A percentile compares a stretch with the other conserved stretches of the same genome.
phyloP scores from a whole-genome alignment of 1,284 basidiomycete species.

The Papiliotrema flavescens region DNA sequence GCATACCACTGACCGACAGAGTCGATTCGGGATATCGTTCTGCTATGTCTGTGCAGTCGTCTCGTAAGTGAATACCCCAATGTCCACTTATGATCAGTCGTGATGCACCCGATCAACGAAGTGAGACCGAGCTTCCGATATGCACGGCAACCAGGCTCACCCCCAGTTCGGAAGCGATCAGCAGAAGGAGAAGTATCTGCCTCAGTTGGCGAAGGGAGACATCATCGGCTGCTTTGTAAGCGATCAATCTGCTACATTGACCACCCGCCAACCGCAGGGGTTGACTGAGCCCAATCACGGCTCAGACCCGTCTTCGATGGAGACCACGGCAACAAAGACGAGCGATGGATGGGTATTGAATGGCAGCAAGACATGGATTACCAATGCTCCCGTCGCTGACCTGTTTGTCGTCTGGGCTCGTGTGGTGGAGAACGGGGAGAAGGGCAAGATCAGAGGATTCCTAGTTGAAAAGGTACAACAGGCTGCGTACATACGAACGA shows the following conservation, averaged over 20 bases:
- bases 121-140: constrained; percentile 4
- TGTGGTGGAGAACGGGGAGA: constrained; percentile 45
- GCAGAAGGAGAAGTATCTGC: constrained; percentile 89
- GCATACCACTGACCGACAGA: constrained; percentile 7
- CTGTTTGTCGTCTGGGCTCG: constrained; percentile 86
- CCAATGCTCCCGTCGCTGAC: constrained; percentile 81
- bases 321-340: constrained; percentile 81
- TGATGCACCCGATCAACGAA: constrained; percentile 96
- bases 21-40: constrained; percentile 95
- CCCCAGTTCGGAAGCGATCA: constrained; percentile 71
- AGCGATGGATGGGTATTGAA: constrained; percentile 79
- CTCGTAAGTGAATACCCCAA: constrained; percentile 38
- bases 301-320: constrained; percentile 90
- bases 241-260: constrained; percentile 12
- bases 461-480: constrained; percentile 73
- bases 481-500: background rate
- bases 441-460: constrained; percentile 84
- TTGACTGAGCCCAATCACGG: constrained; percentile 96
- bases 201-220: constrained; percentile 79
- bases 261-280: constrained; percentile 50
- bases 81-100: constrained; percentile 51
- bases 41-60: constrained; percentile 93
- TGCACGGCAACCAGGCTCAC: background rate
- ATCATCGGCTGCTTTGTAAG: constrained; percentile 87
- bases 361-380: constrained; percentile 96